Evolutionary conservation across 2,329 filamentous ascomycete species (phyloP).

Genomic region (Diplodia corticola): DNA sequence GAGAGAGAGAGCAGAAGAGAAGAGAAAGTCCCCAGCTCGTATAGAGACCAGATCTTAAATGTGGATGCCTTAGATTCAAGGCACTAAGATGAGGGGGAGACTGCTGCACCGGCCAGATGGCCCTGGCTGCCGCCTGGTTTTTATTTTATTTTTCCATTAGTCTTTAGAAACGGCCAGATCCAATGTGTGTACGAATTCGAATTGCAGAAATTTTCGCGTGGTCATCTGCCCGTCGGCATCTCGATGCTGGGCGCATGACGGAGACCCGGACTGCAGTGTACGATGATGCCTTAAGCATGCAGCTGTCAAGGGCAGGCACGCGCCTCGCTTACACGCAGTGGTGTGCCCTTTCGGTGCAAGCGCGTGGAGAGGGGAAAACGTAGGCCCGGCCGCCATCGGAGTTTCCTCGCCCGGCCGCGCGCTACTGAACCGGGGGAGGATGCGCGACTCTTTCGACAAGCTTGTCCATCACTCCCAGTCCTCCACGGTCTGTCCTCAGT

Average conservation of each 20-base stretch:
- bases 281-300: background rate
- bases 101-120: background rate
- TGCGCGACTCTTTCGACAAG: constrained; percentile 24
- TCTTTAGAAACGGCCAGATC: background rate
- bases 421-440: constrained; percentile 19
- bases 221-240: background rate
- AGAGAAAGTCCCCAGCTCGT: background rate
- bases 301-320: background rate
- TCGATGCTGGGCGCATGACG: background rate
- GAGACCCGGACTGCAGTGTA: background rate
- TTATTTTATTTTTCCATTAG: background rate
- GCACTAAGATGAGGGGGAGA: background rate
- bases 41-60: background rate
- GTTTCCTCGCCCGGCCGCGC: constrained; percentile 22
- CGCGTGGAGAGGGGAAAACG: background rate
- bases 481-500: background rate
- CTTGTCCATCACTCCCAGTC: constrained; percentile 8
- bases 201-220: background rate
- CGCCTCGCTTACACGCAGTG: constrained; percentile 3
- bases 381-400: constrained; percentile 15
- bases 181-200: background rate
- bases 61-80: background rate
- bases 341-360: constrained; percentile 4
- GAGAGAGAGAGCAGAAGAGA: background rate
- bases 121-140: background rate